Percentiles rank a stretch among this genome's conserved stretches.
These are phyloP conservation scores for Aspergillus sp. DNA, from an alignment of 2,329 filamentous ascomycete genomes.

Conservation along the genomic window DNA sequence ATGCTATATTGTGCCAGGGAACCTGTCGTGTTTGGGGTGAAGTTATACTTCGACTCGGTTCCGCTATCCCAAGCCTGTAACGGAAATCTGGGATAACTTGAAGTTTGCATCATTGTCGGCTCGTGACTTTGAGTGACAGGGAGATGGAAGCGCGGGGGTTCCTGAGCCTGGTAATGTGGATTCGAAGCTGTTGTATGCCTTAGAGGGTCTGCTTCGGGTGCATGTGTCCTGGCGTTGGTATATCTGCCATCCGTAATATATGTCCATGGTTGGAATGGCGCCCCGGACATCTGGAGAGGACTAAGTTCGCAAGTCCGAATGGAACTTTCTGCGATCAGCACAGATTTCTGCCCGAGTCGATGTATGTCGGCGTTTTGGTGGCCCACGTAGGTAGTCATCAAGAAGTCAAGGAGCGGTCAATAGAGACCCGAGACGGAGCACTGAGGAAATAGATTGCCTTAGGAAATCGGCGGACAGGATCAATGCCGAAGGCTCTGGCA, in stretches of 20 bases:
- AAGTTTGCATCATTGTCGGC: slow-evolving; percentile 13
- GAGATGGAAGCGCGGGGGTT: slow-evolving; percentile 25
- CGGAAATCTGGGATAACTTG: slow-evolving; percentile 16
- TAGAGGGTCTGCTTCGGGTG: slow-evolving; percentile 16
- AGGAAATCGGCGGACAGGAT: slow-evolving; percentile 6
- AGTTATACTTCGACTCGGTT: slow-evolving; percentile 24
- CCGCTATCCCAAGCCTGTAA: slow-evolving; percentile 19
- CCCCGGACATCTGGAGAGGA: slow-evolving; percentile 32
- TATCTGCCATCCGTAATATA: slow-evolving; percentile 24
- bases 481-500: slow-evolving; percentile 8
- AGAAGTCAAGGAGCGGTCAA: slow-evolving; percentile 2
- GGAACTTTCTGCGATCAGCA: slow-evolving; percentile 4
- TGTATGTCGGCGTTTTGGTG: neutral
- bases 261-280: slow-evolving; percentile 30
- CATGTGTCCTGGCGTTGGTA: slow-evolving; percentile 18
- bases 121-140: slow-evolving; percentile 22
- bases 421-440: neutral
- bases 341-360: neutral
- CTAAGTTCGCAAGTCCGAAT: slow-evolving; percentile 2
- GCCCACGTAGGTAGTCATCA: slow-evolving; percentile 17
- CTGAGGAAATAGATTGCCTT: neutral
- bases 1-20: slow-evolving; percentile 18
- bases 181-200: slow-evolving; percentile 17
- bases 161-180: slow-evolving; percentile 20
- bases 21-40: slow-evolving; percentile 19